phyloP scores from a whole-genome alignment of 2,329 filamentous ascomycete species.

The Cladobotryum protrusum region DNA sequence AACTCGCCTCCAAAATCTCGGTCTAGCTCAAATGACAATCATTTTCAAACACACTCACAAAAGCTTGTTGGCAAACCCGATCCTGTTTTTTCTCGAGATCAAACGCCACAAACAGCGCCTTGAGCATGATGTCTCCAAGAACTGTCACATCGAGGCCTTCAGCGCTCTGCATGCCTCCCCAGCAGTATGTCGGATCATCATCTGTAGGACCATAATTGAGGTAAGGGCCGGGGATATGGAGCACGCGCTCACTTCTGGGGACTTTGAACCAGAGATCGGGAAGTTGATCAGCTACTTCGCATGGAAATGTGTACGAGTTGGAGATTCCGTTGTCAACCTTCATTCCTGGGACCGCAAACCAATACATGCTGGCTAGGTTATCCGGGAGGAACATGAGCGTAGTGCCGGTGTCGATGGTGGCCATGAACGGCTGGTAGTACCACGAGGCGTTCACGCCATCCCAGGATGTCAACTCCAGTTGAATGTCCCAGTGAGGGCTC shows the following conservation, averaged over 20 bases:
- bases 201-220: constrained; percentile 49
- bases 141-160: constrained; percentile 50
- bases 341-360: constrained; percentile 51
- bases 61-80: constrained; percentile 41
- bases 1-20: not conserved
- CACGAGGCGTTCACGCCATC: constrained; percentile 44
- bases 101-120: constrained; percentile 69
- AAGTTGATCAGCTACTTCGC: constrained; percentile 44
- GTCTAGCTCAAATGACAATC: not conserved
- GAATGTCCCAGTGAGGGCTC: constrained; percentile 35
- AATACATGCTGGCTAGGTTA: constrained; percentile 54
- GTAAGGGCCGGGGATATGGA: constrained; percentile 48
- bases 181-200: constrained; percentile 53
- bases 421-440: constrained; percentile 39
- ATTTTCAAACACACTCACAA: constrained; percentile 19
- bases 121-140: constrained; percentile 73
- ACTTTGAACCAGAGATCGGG: constrained; percentile 52
- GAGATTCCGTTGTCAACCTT: constrained; percentile 37
- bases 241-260: constrained; percentile 41
- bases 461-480: constrained; percentile 43
- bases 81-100: constrained; percentile 40
- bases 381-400: constrained; percentile 57
- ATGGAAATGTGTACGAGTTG: constrained; percentile 53
- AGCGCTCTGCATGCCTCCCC: constrained; percentile 65
- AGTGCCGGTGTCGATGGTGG: constrained; percentile 64